Evolutionary conservation across 805 yeast species (phyloP).

Genomic region (Pichia membranifaciens): DNA sequence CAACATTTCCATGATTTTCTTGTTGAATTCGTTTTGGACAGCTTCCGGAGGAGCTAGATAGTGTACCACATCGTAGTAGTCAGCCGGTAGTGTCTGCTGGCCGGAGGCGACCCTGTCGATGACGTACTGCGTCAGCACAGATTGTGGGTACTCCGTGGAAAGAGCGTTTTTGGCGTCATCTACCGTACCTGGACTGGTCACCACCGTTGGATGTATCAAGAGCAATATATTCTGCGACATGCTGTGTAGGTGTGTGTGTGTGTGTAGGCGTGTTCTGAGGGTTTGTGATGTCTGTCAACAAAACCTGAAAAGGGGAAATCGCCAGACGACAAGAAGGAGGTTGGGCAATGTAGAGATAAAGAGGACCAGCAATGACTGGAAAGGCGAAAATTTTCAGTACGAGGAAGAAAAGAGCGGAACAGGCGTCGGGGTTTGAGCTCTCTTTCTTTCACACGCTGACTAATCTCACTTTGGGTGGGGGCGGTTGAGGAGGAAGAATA

Average conservation of each 20-base stretch:
- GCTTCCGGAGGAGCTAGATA: conserved; percentile 54
- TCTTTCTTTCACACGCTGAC: neutral
- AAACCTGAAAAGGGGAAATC: no score
- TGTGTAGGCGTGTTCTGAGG: neutral
- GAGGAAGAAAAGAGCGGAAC: neutral
- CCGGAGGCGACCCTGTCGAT: conserved; percentile 53
- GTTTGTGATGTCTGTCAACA: no score
- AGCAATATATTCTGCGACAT: conserved; percentile 30
- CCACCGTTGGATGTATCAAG: conserved; percentile 62
- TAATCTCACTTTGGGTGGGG: no score
- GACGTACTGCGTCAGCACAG: conserved; percentile 43
- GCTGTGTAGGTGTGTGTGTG: neutral
- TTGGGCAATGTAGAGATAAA: neutral
- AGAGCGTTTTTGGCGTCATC: conserved; percentile 34
- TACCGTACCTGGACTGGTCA: conserved; percentile 47
- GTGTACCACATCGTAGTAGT: conserved; percentile 38
- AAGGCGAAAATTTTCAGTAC: neutral
- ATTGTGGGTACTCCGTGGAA: conserved; percentile 23
- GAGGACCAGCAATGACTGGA: neutral
- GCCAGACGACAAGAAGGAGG: no score
- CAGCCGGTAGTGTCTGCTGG: conserved; percentile 34
- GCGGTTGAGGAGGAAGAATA: no score
- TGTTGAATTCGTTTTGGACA: conserved; percentile 39
- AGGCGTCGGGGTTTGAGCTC: neutral
- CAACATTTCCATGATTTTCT: conserved; percentile 36